A percentile compares a stretch with the other conserved stretches of the same genome.
phyloP scores from a whole-genome alignment of 2,329 filamentous ascomycete species.

The Sphaerostilbella broomeana region DNA sequence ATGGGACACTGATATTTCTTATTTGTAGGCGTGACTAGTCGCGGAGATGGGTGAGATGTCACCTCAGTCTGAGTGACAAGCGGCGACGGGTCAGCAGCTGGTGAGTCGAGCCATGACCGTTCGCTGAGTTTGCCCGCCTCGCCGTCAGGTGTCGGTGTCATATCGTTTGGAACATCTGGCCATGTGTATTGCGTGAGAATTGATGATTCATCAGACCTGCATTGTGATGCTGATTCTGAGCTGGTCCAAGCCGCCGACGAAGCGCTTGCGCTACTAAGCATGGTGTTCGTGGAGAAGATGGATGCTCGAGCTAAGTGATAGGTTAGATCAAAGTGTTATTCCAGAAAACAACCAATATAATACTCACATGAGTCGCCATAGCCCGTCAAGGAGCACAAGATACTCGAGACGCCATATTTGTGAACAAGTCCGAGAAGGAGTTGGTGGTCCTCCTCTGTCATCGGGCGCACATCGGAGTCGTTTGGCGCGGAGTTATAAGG shows the following conservation, averaged over 20 bases:
- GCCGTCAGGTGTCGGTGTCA: slow-evolving; percentile 29
- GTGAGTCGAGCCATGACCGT: slow-evolving; percentile 36
- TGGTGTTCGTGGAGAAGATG: slow-evolving; percentile 33
- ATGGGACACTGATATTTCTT: slow-evolving; percentile 41
- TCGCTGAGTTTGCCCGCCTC: slow-evolving; percentile 29
- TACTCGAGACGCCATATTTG: slow-evolving; percentile 32
- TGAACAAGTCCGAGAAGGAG: slow-evolving; percentile 31
- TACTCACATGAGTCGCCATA: slow-evolving; percentile 32
- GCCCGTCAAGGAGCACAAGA: slow-evolving; percentile 31
- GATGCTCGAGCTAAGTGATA: slow-evolving; percentile 30
- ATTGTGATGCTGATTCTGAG: slow-evolving; percentile 34
- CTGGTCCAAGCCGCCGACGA: slow-evolving; percentile 37
- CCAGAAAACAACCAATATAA: neutral
- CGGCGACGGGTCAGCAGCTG: slow-evolving; percentile 31
- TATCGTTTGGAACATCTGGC: slow-evolving; percentile 29
- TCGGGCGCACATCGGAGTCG: slow-evolving; percentile 29
- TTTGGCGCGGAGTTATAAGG: slow-evolving; percentile 27
- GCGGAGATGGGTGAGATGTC: slow-evolving; percentile 32
- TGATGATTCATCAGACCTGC: slow-evolving; percentile 33
- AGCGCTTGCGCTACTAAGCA: slow-evolving; percentile 35
- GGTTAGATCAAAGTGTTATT: slow-evolving; percentile 5
- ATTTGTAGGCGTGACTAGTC: slow-evolving; percentile 30
- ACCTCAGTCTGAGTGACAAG: slow-evolving; percentile 26
- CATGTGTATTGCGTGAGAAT: slow-evolving; percentile 34
- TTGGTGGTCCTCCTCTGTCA: slow-evolving; percentile 34